Evolutionary conservation across 768 basidiomycete genomes (phyloP).

Genomic region (Calvatia gigantea): DNA sequence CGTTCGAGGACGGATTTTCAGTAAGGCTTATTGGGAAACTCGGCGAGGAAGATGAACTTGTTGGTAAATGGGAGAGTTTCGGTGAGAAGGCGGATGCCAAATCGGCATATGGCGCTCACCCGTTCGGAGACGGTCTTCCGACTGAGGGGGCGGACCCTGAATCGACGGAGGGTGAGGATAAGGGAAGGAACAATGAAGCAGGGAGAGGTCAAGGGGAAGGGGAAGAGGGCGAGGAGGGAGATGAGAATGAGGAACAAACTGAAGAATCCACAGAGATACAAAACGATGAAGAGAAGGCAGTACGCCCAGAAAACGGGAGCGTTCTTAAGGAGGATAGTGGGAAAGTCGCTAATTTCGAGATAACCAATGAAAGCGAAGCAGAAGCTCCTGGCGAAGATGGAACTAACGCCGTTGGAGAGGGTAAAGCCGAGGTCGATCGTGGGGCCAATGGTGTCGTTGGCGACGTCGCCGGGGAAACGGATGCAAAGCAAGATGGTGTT

Average conservation of each 20-base stretch:
- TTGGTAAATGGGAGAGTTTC: neutral
- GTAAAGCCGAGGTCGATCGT: too few species aligned
- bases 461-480: neutral
- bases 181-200: too few species aligned
- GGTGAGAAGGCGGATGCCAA: neutral
- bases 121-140: neutral
- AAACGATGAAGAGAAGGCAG: neutral
- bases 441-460: neutral
- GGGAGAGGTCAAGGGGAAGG: neutral
- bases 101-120: neutral
- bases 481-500: neutral
- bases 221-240: neutral
- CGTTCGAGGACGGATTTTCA: conserved; percentile 10
- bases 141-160: neutral
- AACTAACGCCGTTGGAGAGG: too few species aligned
- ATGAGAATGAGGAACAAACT: neutral
- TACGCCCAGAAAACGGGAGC: neutral
- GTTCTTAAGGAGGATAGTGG: too few species aligned
- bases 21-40: conserved; percentile 5
- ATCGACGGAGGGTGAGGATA: neutral
- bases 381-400: too few species aligned
- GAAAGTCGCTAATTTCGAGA: too few species aligned
- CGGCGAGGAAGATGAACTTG: neutral
- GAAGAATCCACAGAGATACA: neutral
- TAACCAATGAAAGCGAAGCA: too few species aligned